A percentile compares a stretch with the other conserved stretches of the same genome.
phyloP scores from a whole-genome alignment of 2,329 filamentous ascomycete species.

The Emergomyces africanus region DNA sequence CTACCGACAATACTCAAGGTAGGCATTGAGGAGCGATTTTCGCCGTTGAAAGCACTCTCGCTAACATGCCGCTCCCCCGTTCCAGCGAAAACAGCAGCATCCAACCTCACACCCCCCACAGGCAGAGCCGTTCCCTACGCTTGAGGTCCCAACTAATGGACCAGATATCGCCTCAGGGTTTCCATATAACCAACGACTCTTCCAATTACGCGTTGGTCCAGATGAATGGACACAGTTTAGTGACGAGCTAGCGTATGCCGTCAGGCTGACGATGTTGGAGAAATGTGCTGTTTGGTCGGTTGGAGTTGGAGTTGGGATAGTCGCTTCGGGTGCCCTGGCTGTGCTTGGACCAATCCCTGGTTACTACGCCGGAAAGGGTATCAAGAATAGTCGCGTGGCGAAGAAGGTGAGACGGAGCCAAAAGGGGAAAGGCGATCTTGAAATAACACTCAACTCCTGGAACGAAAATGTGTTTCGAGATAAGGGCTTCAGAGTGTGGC shows the following conservation, averaged over 20 bases:
- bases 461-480: constrained; percentile 5
- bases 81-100: neutral
- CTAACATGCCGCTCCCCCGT: neutral
- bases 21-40: neutral
- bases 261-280: constrained; percentile 3
- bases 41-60: neutral
- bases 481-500: constrained; percentile 5
- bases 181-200: constrained; percentile 6
- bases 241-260: constrained; percentile 4
- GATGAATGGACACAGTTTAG: constrained; percentile 8
- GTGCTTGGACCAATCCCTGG: constrained; percentile 4
- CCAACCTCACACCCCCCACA: neutral
- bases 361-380: constrained; percentile 8
- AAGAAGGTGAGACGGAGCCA: constrained; percentile 5
- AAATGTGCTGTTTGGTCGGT: constrained; percentile 7
- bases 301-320: constrained; percentile 6
- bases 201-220: constrained; percentile 4
- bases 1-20: neutral
- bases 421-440: constrained; percentile 6
- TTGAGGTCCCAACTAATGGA: constrained; percentile 5
- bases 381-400: constrained; percentile 6
- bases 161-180: constrained; percentile 5
- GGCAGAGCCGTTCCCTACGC: neutral
- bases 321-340: constrained; percentile 1
- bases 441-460: constrained; percentile 5